phyloP scores from a whole-genome alignment of 1,284 basidiomycete species.

The Papiliotrema fonsecae region DNA sequence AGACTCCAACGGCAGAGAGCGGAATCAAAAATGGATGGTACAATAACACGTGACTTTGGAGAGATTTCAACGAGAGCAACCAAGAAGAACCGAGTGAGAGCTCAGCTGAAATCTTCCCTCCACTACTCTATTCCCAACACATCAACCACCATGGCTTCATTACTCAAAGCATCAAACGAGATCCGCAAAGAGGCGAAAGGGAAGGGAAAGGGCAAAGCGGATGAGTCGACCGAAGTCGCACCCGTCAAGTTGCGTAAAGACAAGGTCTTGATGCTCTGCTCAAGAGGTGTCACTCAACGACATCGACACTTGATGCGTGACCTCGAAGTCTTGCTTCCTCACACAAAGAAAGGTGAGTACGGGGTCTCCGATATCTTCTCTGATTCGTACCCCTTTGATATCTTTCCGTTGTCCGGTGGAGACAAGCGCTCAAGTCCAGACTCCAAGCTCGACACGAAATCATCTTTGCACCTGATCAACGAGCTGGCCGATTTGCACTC shows the following conservation, averaged over 20 bases:
- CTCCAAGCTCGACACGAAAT: conserved; percentile 95
- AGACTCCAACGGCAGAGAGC: too few species aligned
- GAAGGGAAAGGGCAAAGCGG: conserved; percentile 8
- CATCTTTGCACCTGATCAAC: conserved; percentile 86
- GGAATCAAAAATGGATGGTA: too few species aligned
- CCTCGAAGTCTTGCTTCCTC: conserved; percentile 82
- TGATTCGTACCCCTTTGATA: neutral
- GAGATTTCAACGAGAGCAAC: too few species aligned
- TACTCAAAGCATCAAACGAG: conserved; percentile 9
- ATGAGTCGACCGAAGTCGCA: conserved; percentile 3
- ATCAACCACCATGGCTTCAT: conserved; percentile 6
- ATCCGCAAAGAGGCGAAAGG: conserved; percentile 4
- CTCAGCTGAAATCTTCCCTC: conserved; percentile 1
- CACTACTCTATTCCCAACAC: too few species aligned
- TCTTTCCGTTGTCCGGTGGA: too few species aligned
- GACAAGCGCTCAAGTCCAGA: conserved; percentile 54
- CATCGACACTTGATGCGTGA: conserved; percentile 98
- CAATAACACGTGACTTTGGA: too few species aligned
- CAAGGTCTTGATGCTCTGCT: conserved; percentile 82
- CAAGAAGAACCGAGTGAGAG: too few species aligned
- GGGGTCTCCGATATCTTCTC: neutral
- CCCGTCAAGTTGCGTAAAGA: conserved; percentile 51
- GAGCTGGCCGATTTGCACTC: conserved; percentile 97
- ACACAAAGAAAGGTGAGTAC: conserved; percentile 86
- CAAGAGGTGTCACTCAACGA: conserved; percentile 88